phyloP scores from a whole-genome alignment of 352 stramenopile species.

The Globisporangium middletonii region DNA sequence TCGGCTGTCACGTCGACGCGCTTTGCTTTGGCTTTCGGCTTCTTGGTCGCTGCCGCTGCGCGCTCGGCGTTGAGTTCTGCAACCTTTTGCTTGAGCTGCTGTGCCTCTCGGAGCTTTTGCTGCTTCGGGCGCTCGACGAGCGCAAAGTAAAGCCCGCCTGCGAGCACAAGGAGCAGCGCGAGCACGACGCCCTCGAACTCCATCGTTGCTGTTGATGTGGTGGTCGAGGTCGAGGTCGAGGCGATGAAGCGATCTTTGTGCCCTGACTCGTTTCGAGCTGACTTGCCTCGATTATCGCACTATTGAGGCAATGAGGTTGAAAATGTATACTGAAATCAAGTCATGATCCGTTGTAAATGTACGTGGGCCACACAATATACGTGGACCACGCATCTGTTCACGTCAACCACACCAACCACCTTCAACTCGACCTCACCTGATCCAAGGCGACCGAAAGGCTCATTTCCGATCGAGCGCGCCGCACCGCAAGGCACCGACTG shows the following conservation, averaged over 20 bases:
- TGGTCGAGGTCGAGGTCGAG: not conserved
- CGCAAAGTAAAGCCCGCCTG: constrained; percentile 58
- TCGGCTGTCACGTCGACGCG: constrained; percentile 70
- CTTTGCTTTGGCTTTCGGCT: constrained; percentile 51
- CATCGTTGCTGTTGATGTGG: constrained; percentile 10
- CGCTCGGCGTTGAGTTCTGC: constrained; percentile 43
- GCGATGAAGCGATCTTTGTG: not conserved
- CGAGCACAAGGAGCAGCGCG: constrained; percentile 48
- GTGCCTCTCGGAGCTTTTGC: constrained; percentile 20
- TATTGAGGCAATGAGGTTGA: not conserved
- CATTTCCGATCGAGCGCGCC: too few species aligned
- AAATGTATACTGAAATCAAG: too few species aligned
- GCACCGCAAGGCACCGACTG: not conserved
- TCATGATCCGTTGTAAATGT: too few species aligned
- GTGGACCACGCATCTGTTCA: too few species aligned
- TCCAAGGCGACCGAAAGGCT: too few species aligned
- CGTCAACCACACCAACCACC: too few species aligned
- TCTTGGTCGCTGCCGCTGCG: constrained; percentile 52
- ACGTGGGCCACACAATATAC: too few species aligned
- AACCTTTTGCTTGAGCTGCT: constrained; percentile 44
- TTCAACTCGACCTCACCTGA: too few species aligned
- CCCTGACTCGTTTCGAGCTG: too few species aligned
- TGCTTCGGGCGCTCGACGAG: constrained; percentile 46
- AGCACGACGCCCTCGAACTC: constrained; percentile 34
- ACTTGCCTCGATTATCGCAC: not conserved